Conservation (phyloP, 495 filamentous ascomycete species). For the Hypomontagnella submonticulosa region DNA sequence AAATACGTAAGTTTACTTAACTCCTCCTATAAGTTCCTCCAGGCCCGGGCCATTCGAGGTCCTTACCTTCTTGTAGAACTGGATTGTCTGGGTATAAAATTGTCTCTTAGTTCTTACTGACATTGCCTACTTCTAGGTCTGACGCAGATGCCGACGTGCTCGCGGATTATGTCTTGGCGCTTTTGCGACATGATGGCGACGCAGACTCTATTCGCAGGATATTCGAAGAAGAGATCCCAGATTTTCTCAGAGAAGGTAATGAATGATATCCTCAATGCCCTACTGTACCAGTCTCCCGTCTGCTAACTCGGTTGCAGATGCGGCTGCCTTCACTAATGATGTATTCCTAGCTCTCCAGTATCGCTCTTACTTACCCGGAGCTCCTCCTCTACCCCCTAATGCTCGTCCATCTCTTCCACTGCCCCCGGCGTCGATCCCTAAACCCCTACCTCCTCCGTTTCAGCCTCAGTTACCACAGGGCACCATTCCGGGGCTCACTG, state of each 20-base stretch:
- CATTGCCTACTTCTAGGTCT: slow-evolving; percentile 65
- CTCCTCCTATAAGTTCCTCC: neutral
- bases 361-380: slow-evolving; percentile 68
- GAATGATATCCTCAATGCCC: slow-evolving; percentile 29
- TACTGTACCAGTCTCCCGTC: slow-evolving; percentile 18
- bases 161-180: slow-evolving; percentile 94
- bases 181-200: slow-evolving; percentile 82
- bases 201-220: slow-evolving; percentile 76
- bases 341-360: slow-evolving; percentile 78
- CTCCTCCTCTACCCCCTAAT: slow-evolving; percentile 50
- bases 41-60: neutral
- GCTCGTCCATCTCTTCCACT: slow-evolving; percentile 35
- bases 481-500: slow-evolving; percentile 8
- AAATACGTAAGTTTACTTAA: slow-evolving; percentile 77
- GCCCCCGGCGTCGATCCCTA: slow-evolving; percentile 34
- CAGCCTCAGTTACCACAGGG: slow-evolving; percentile 29
- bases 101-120: slow-evolving; percentile 22
- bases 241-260: slow-evolving; percentile 91
- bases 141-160: slow-evolving; percentile 96
- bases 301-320: slow-evolving; percentile 61
- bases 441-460: slow-evolving; percentile 25
- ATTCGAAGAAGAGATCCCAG: slow-evolving; percentile 81
- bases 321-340: slow-evolving; percentile 81
- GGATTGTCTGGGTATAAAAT: neutral
- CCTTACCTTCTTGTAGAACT: neutral